These are phyloP conservation scores for Botrytis elliptica DNA, from an alignment of 2,329 filamentous ascomycete species.

Conservation along the genomic window DNA sequence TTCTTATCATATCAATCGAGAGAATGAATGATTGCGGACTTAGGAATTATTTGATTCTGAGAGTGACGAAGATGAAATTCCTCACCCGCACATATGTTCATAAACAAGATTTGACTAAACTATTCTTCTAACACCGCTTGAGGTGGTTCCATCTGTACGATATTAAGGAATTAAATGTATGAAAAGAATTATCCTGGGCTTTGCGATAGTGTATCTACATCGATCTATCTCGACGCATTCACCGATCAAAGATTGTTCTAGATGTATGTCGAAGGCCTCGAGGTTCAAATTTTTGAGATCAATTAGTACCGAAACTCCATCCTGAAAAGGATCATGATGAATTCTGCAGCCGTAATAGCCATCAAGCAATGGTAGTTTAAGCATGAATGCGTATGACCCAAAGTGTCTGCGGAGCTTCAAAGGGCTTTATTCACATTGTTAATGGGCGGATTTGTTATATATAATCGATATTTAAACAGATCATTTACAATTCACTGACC, in stretches of 20 bases:
- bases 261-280: accelerated
- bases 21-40: too few species aligned
- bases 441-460: neutral
- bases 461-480: neutral
- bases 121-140: neutral
- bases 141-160: too few species aligned
- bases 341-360: neutral
- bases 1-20: too few species aligned
- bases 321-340: accelerated
- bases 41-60: neutral
- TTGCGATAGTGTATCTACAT: neutral
- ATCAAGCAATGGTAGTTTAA: too few species aligned
- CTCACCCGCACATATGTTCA: neutral
- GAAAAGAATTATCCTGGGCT: too few species aligned
- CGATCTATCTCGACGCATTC: neutral
- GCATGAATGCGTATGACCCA: too few species aligned
- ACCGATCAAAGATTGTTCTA: too few species aligned
- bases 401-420: neutral
- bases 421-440: neutral
- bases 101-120: accelerated
- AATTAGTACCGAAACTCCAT: neutral
- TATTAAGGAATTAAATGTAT: too few species aligned
- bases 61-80: neutral
- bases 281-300: neutral
- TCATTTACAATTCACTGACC: neutral